Conservation (phyloP, 805 yeast species). For the Kluyveromyces lactis region DNA sequence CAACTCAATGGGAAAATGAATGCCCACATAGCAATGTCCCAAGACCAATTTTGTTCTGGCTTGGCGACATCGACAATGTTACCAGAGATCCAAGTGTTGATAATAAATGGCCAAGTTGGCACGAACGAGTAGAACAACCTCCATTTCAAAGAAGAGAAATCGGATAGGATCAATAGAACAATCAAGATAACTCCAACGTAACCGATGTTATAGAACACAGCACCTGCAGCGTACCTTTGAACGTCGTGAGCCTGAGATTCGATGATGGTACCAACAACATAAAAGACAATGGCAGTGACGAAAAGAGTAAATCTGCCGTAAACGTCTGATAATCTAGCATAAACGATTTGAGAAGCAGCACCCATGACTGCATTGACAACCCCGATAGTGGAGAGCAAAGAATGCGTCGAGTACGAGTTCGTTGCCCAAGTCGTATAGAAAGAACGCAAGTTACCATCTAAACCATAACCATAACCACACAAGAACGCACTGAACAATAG, state of each 20-base stretch:
- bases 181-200: slow-evolving; percentile 51
- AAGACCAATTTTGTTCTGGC: slow-evolving; percentile 29
- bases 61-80: slow-evolving; percentile 30
- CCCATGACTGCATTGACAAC: slow-evolving; percentile 53
- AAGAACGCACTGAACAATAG: slow-evolving; percentile 39
- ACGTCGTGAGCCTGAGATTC: slow-evolving; percentile 54
- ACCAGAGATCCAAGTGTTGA: slow-evolving; percentile 61
- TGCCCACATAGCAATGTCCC: slow-evolving; percentile 50
- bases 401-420: slow-evolving; percentile 42
- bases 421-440: slow-evolving; percentile 48
- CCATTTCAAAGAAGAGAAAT: slow-evolving; percentile 51
- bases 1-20: slow-evolving; percentile 41
- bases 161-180: slow-evolving; percentile 45
- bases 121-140: slow-evolving; percentile 47
- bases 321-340: slow-evolving; percentile 56
- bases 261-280: slow-evolving; percentile 55
- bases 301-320: slow-evolving; percentile 55
- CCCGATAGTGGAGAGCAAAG: slow-evolving; percentile 50
- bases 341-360: slow-evolving; percentile 58
- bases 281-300: slow-evolving; percentile 42
- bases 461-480: slow-evolving; percentile 46
- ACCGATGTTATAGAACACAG: slow-evolving; percentile 44
- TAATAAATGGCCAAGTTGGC: slow-evolving; percentile 54
- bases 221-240: slow-evolving; percentile 55
- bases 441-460: slow-evolving; percentile 42